Percentiles rank a stretch among this genome's conserved stretches.
These are phyloP conservation scores for Debaryomyces nepalensis DNA, from an alignment of 1,139 yeast genomes.

Conservation along the genomic window DNA sequence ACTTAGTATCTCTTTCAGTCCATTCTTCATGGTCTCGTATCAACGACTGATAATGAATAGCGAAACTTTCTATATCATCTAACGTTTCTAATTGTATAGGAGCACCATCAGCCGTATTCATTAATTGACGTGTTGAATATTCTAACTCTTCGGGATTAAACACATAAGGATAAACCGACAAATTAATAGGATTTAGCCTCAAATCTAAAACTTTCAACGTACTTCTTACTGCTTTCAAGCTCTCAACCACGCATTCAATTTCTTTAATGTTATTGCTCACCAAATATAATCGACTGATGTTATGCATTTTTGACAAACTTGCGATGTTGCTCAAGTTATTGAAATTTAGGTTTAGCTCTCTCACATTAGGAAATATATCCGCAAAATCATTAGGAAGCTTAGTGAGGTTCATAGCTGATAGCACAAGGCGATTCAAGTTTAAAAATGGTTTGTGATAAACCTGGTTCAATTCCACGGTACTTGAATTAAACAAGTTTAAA, in stretches of 20 bases:
- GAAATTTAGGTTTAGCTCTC: conserved; percentile 55
- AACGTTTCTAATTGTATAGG: conserved; percentile 47
- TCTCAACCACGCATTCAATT: conserved; percentile 38
- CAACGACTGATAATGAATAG: conserved; percentile 45
- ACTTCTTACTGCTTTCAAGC: conserved; percentile 35
- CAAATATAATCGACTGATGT: conserved; percentile 45
- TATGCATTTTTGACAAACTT: conserved; percentile 33
- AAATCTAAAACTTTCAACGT: conserved; percentile 49
- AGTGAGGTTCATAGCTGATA: conserved; percentile 50
- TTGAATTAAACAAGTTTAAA: conserved; percentile 13
- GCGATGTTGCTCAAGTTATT: conserved; percentile 41
- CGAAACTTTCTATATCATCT: conserved; percentile 53
- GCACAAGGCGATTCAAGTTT: conserved; percentile 42
- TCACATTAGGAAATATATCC: conserved; percentile 48
- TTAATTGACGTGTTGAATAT: conserved; percentile 20
- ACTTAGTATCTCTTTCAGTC: conserved; percentile 40
- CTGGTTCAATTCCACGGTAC: conserved; percentile 3
- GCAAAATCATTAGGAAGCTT: conserved; percentile 42
- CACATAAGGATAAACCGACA: conserved; percentile 55
- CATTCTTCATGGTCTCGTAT: conserved; percentile 39
- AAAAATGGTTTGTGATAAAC: conserved; percentile 29
- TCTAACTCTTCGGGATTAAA: conserved; percentile 52
- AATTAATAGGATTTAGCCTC: conserved; percentile 55
- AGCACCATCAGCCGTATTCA: conserved; percentile 17
- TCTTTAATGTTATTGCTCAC: conserved; percentile 50